Evolutionary conservation across 1,284 basidiomycete genomes (phyloP), one percentile per base, ranked within the genome.

Genomic region (Sanghuangporus sanghuang): DNA sequence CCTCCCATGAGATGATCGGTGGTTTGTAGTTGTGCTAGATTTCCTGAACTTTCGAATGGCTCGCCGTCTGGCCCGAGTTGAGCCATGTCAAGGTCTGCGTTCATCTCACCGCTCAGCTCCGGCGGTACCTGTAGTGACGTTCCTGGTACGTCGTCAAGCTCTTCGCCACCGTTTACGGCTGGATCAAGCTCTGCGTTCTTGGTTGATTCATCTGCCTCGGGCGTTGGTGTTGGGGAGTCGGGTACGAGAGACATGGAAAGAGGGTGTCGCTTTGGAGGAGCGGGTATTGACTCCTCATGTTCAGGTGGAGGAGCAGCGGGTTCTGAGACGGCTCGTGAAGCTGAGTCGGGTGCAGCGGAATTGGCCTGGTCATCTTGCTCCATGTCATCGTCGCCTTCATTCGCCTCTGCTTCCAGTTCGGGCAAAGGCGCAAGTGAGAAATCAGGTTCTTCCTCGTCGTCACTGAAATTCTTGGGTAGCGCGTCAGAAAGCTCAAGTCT

Each of bases 371-470:
- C 89, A 66, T 90, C 89, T 62, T 87, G 85, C 38, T 86, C 89
- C 69, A 77, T 73, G 61, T 85, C 85, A 44, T 84, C 83, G 63
- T 85, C 83, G 14, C 78, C 82, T 52, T 87, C 86, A 1, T 79
- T 80, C 11, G 81, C 79, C 70, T 89, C 86, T 23, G 82, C 81
- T 67, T 90, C 88, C 6, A 57, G 23, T 60, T 90, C 90, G 12
- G 87, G 89, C 55, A 92, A 76, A 23, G 90, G 89, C 8, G 84
- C 90, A 44, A 92, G 79, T 16, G 89, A 89, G 69, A 89, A 86
- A 68, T 91, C 88, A 7, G 67, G 61, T 67, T 85, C 87, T 59
- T 83, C 87, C 70, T 92, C 90, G 63, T 92, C 89, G 70, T 92
- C 90, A 69, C 85, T 90, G 70, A 90, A 91, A 81, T 90, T 85